A percentile compares a stretch with the other conserved stretches of the same genome.
These are phyloP conservation scores for Vickermania spadyakhi DNA, from an alignment of 208 protist species.

Conservation along the genomic window DNA sequence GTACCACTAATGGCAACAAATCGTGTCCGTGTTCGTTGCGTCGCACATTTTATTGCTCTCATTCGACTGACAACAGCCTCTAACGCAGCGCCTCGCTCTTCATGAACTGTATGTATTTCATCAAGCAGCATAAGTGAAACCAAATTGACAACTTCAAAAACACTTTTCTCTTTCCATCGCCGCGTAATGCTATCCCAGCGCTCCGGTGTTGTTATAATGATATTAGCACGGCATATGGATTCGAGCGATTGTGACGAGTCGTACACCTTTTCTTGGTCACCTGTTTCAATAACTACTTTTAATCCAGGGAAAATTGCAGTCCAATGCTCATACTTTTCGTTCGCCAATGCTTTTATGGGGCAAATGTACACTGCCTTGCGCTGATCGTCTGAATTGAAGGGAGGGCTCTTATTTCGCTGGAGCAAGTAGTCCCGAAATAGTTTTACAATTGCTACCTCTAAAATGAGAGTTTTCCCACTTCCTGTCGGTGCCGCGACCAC, in stretches of 20 bases:
- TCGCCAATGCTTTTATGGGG: conserved; percentile 85
- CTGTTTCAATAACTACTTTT: conserved; percentile 88
- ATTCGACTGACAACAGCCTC: conserved; percentile 91
- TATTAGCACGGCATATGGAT: conserved; percentile 40
- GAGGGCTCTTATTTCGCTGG: not conserved
- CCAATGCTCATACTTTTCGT: conserved; percentile 81
- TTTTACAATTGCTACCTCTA: conserved; percentile 85
- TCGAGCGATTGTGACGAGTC: conserved; percentile 29
- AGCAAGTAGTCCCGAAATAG: conserved; percentile 56
- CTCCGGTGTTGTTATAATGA: conserved; percentile 91
- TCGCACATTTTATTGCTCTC: conserved; percentile 56
- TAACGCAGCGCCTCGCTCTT: conserved; percentile 84
- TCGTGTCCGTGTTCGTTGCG: conserved; percentile 14
- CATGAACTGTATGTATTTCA: conserved; percentile 90
- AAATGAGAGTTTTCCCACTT: conserved; percentile 81
- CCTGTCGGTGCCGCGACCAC: conserved; percentile 84
- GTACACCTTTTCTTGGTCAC: conserved; percentile 85
- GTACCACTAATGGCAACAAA: conserved; percentile 89
- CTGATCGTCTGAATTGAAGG: not conserved
- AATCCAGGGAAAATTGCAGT: conserved; percentile 62
- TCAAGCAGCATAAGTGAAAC: conserved; percentile 85
- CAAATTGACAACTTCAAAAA: conserved; percentile 56
- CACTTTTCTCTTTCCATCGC: conserved; percentile 73
- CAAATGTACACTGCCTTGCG: conserved; percentile 86
- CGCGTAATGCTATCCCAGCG: conserved; percentile 92